Conservation (phyloP, 1,139 yeast genomes). For the Yamadazyma jaroonii region DNA sequence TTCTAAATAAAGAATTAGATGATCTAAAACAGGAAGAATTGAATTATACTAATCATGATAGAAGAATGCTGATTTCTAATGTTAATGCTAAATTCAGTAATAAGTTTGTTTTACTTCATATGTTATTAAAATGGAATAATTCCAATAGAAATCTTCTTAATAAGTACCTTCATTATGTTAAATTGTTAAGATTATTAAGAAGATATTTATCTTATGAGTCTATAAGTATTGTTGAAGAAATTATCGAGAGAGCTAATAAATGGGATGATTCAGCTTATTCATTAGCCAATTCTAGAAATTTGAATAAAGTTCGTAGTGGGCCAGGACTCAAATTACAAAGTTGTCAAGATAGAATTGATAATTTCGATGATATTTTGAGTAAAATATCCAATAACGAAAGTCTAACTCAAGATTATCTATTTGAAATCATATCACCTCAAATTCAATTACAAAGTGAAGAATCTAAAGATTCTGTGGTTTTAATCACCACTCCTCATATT, state of each 20-base stretch:
- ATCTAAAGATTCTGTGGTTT: constrained; percentile 60
- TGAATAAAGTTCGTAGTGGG: background rate
- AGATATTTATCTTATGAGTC: constrained; percentile 39
- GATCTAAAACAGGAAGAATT: constrained; percentile 9
- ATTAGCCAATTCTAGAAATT: background rate
- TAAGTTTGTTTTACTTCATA: constrained; percentile 37
- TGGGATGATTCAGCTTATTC: constrained; percentile 2
- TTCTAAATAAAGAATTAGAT: constrained; percentile 23
- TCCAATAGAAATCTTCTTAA: constrained; percentile 33
- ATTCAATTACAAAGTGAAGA: constrained; percentile 73
- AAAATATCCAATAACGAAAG: constrained; percentile 38
- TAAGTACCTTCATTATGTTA: constrained; percentile 41
- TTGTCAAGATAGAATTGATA: constrained; percentile 25
- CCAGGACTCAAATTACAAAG: constrained; percentile 5
- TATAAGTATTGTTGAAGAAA: constrained; percentile 34
- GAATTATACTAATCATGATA: constrained; percentile 6
- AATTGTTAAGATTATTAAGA: constrained; percentile 23
- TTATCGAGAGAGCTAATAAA: constrained; percentile 20
- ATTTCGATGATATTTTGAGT: constrained; percentile 54
- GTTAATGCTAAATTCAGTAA: constrained; percentile 33
- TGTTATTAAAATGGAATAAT: constrained; percentile 46
- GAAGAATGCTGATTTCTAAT: constrained; percentile 15
- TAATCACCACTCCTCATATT: constrained; percentile 38
- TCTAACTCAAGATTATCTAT: constrained; percentile 60
- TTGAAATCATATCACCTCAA: constrained; percentile 82